These are phyloP conservation scores for Colletotrichum eremochloae DNA, from an alignment of 2,329 filamentous ascomycete species.

Conservation along the genomic window DNA sequence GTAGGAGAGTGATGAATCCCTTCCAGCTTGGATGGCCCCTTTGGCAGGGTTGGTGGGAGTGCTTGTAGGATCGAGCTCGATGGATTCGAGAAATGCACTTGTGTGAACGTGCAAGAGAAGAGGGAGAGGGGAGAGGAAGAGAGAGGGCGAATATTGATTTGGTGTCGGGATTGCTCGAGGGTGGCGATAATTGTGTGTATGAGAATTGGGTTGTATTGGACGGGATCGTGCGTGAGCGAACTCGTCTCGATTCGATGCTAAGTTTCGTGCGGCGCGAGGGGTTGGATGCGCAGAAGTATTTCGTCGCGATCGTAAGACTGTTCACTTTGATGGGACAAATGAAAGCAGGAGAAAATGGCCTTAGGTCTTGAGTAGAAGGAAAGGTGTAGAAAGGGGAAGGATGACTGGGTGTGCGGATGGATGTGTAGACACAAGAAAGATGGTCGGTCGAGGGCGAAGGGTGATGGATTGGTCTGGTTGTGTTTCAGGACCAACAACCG, in stretches of 20 bases:
- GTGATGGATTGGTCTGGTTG: constrained; percentile 38
- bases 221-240: constrained; percentile 40
- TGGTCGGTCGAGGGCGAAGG: constrained; percentile 22
- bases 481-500: constrained; percentile 42
- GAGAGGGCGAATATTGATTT: constrained; percentile 2
- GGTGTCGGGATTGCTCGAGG: constrained; percentile 27
- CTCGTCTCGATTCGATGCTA: constrained; percentile 42
- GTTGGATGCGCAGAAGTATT: constrained; percentile 17
- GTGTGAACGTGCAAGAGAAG: constrained; percentile 9
- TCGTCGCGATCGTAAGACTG: constrained; percentile 2
- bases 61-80: constrained; percentile 26
- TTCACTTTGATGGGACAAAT: neutral
- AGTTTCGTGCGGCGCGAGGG: constrained; percentile 37
- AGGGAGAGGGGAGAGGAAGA: neutral
- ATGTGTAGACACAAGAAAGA: constrained; percentile 20
- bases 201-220: constrained; percentile 35
- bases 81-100: constrained; percentile 32
- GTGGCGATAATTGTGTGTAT: constrained; percentile 40
- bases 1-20: constrained; percentile 27
- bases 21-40: constrained; percentile 40
- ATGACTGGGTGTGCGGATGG: constrained; percentile 14
- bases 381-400: constrained; percentile 14
- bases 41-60: constrained; percentile 26
- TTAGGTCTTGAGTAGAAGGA: constrained; percentile 7
- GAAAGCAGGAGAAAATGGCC: constrained; percentile 8